Evolutionary conservation across 768 basidiomycete species (phyloP), one percentile per base, ranked within the genome.

Genomic region (Coprinopsis cinerea): DNA sequence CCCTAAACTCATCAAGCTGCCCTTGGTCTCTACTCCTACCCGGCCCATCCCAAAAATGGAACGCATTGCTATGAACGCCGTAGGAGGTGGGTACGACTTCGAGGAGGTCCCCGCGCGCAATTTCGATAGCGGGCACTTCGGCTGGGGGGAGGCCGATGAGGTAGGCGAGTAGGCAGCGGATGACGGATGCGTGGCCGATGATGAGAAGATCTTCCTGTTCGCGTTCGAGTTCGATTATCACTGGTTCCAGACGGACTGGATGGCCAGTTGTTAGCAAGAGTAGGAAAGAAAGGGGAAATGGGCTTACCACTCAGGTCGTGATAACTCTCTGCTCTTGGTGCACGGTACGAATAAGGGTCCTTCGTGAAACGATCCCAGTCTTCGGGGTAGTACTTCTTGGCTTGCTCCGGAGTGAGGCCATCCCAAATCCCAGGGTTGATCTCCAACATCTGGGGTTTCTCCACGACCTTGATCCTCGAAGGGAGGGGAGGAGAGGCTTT

Each of bases 361-460:
- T 84, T 85, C 40, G 88, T 72, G 70, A 95, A 94, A 22, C 92
- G 76, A 54, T 87, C 87, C 90, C 90, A 98, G 63, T 99, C 96
- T 47, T 85, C 88, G 0, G 95, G 90, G 64, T 94, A 98, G 59
- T 82, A 83, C 64, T 84, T 85, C 64, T 83, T 82, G 17, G 92
- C 93, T 61, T 95, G 85, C 55, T 91, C 88, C 0, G 90, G 86
- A 1, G 86, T 88, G 32, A 98, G 75, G 0, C 96, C 96, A 64
- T 98, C 96, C 93, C 94, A 96, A 15, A 98, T 83, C 5, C 87
- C 95, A 45, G 94, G 95, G 60, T 99, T 99, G 61, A 98, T 96
- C 71, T 99, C 96, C 45, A 84, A 76, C 94, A 98, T 97, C 67
- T 94, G 93, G 0, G 87, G 81, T 60, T 96, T 97, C 69, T 99